Conservation (phyloP, 805 yeast genomes). For the Dipodascopsis uninucleata region DNA sequence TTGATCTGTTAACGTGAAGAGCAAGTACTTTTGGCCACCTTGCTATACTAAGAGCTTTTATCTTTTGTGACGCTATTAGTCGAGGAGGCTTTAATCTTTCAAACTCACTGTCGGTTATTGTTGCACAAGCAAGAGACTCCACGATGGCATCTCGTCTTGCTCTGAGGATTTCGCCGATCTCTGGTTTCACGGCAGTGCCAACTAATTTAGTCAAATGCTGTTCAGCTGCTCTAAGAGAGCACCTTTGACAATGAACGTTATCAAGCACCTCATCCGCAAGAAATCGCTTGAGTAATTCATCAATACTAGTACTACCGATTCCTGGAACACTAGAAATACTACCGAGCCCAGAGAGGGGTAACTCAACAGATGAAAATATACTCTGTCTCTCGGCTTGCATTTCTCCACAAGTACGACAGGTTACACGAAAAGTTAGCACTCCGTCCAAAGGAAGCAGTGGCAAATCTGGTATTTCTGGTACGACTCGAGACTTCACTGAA, state of each 20-base stretch:
- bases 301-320: constrained; percentile 7
- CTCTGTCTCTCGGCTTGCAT: constrained; percentile 87
- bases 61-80: constrained; percentile 64
- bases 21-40: constrained; percentile 80
- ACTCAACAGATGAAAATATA: constrained; percentile 47
- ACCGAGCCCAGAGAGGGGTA: constrained; percentile 15
- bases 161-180: constrained; percentile 35
- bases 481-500: no score
- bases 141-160: constrained; percentile 49
- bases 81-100: constrained; percentile 58
- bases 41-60: constrained; percentile 75
- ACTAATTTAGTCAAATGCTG: constrained; percentile 31
- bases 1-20: constrained; percentile 88
- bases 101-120: constrained; percentile 76
- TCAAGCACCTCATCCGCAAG: constrained; percentile 78
- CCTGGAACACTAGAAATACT: constrained; percentile 5
- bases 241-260: constrained; percentile 92
- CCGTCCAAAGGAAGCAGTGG: constrained; percentile 74
- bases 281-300: constrained; percentile 60
- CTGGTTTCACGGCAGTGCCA: constrained; percentile 8
- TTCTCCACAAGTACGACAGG: constrained; percentile 88
- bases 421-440: constrained; percentile 78
- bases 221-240: constrained; percentile 54
- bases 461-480: neutral
- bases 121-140: constrained; percentile 56